Evolutionary conservation across 257 asterid genomes (phyloP).

Genomic region (Sherardia arvensis): DNA sequence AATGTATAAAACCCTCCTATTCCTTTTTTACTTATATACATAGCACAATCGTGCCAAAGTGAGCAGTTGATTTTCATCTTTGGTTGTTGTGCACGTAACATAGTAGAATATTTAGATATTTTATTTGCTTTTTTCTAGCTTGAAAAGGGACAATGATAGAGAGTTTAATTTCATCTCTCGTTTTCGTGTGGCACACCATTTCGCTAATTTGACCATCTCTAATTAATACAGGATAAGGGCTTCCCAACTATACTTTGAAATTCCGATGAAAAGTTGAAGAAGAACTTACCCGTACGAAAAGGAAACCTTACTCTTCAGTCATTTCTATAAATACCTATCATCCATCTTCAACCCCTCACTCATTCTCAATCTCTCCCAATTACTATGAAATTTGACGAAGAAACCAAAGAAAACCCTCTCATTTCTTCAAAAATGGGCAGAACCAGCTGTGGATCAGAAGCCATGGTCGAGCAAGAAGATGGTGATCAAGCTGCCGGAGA

Average conservation of each 20-base stretch:
- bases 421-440: constrained; percentile 26
- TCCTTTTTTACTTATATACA: too few species aligned
- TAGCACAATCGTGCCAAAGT: too few species aligned
- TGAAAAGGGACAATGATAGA: not conserved
- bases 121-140: not conserved
- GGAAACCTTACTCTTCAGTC: not conserved
- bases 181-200: not conserved
- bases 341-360: not conserved
- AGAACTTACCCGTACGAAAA: not conserved
- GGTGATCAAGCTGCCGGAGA: constrained; percentile 23
- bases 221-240: not conserved
- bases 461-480: constrained; percentile 14
- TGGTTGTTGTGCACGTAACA: not conserved
- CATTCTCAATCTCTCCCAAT: not conserved
- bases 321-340: not conserved
- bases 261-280: not conserved
- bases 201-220: not conserved
- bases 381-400: not conserved
- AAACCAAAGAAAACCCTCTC: not conserved
- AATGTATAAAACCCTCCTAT: too few species aligned
- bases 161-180: not conserved
- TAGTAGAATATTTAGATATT: not conserved
- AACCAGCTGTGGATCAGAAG: constrained; percentile 18
- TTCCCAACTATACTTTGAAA: not conserved
- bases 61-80: not conserved